Percentiles rank a stretch among this genome's conserved stretches.
These are phyloP conservation scores for Corchorus olitorius DNA, from an alignment of 345 rosid genomes.

Conservation along the genomic window DNA sequence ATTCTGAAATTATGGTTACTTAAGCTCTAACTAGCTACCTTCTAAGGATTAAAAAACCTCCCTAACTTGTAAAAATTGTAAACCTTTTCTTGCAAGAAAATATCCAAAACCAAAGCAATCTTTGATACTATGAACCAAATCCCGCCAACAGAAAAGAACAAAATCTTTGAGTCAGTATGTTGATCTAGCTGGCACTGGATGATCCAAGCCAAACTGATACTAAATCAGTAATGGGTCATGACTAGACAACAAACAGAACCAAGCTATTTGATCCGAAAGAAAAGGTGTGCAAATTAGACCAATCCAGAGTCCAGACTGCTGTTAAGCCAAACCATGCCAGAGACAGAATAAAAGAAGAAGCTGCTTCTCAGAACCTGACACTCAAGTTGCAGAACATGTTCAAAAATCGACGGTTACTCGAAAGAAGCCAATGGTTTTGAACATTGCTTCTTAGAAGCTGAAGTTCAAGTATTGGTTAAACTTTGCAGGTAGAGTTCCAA, in stretches of 20 bases:
- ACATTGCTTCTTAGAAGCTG: background rate
- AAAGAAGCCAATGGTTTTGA: background rate
- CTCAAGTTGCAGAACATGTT: background rate
- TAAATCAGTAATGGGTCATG: constrained; percentile 2
- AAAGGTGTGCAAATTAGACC: background rate
- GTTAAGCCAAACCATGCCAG: background rate
- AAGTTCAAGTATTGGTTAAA: background rate
- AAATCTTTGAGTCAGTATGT: background rate
- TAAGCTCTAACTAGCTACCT: background rate
- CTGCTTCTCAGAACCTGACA: background rate
- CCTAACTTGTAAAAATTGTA: too few species aligned
- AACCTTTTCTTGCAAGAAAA: too few species aligned
- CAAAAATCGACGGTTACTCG: background rate
- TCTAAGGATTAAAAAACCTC: background rate
- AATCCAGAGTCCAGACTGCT: background rate
- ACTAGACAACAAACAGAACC: constrained; percentile 5
- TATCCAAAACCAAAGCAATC: background rate
- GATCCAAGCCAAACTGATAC: background rate
- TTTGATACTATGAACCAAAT: constrained; percentile 4
- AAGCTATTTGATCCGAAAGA: background rate
- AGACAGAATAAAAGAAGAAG: background rate
- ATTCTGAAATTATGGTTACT: background rate
- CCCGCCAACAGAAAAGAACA: constrained; percentile 11
- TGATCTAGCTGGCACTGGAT: background rate
- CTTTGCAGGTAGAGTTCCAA: background rate